Conservation (phyloP, 805 yeast genomes). For the Candida maesae region DNA sequence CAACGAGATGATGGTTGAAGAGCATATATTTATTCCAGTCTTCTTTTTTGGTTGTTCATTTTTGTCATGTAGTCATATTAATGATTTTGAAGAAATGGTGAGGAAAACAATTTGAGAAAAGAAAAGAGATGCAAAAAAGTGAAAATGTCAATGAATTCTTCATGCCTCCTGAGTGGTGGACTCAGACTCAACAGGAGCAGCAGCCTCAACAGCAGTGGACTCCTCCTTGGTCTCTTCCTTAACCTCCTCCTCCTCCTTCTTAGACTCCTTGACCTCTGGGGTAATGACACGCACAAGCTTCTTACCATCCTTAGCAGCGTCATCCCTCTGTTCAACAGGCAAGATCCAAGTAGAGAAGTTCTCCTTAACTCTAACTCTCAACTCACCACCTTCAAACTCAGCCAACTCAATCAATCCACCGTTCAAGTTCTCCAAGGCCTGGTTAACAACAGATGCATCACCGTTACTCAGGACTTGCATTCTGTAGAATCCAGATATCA, state of each 20-base stretch:
- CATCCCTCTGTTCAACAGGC: slow-evolving; percentile 45
- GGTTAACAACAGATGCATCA: slow-evolving; percentile 47
- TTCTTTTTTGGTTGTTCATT: too few species aligned
- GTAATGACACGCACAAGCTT: slow-evolving; percentile 22
- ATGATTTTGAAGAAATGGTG: too few species aligned
- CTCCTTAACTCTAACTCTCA: slow-evolving; percentile 56
- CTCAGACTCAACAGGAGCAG: neutral
- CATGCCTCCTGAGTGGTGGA: too few species aligned
- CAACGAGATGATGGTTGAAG: too few species aligned
- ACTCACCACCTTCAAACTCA: slow-evolving; percentile 38
- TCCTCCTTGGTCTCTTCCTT: slow-evolving; percentile 11
- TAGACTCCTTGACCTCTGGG: slow-evolving; percentile 12
- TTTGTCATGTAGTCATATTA: too few species aligned
- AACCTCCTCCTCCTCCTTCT: slow-evolving; percentile 10
- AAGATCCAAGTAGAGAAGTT: slow-evolving; percentile 70
- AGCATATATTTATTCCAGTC: too few species aligned
- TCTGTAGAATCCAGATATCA: slow-evolving; percentile 70
- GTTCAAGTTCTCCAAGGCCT: slow-evolving; percentile 47
- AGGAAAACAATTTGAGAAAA: too few species aligned
- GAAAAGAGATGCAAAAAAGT: neutral
- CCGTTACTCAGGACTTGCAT: slow-evolving; percentile 63
- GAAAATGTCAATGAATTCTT: neutral
- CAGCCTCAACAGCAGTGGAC: neutral
- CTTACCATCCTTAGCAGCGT: slow-evolving; percentile 42
- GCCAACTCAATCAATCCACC: slow-evolving; percentile 35